A percentile compares a stretch with the other conserved stretches of the same genome.
Conservation (phyloP, 202 grass and related monocot genomes). For the Schoenoplectus triqueter region DNA sequence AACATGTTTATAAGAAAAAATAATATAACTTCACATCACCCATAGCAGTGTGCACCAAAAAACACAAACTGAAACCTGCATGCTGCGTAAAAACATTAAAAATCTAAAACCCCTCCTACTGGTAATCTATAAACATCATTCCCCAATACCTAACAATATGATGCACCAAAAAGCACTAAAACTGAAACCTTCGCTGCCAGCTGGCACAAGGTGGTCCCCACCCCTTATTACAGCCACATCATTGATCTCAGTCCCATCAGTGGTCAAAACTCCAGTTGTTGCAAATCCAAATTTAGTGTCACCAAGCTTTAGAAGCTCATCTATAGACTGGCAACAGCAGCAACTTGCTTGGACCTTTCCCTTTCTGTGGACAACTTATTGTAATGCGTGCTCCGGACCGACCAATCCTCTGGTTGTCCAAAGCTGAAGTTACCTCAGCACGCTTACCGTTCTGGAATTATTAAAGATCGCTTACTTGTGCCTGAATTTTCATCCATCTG, state of each 20-base stretch:
- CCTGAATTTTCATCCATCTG: not conserved
- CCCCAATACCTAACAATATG: no score
- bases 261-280: constrained; percentile 59
- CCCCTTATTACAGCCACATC: constrained; percentile 84
- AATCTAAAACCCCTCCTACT: no score
- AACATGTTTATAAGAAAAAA: not conserved
- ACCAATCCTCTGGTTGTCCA: constrained; percentile 26
- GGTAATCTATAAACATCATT: no score
- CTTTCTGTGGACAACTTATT: constrained; percentile 71
- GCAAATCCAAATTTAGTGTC: constrained; percentile 56
- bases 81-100: no score
- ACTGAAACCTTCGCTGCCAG: constrained; percentile 32
- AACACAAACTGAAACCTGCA: no score
- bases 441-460: constrained; percentile 53
- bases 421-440: constrained; percentile 27
- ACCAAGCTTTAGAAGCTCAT: constrained; percentile 70
- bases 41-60: no score
- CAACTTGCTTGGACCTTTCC: constrained; percentile 55
- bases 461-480: constrained; percentile 58
- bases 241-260: constrained; percentile 74
- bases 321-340: constrained; percentile 67
- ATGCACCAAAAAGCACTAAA: no score
- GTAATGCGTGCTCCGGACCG: constrained; percentile 51
- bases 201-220: constrained; percentile 72
- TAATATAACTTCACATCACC: not conserved